Evolutionary conservation across 352 stramenopile genomes (phyloP).

Genomic region (Phytophthora megakarya): DNA sequence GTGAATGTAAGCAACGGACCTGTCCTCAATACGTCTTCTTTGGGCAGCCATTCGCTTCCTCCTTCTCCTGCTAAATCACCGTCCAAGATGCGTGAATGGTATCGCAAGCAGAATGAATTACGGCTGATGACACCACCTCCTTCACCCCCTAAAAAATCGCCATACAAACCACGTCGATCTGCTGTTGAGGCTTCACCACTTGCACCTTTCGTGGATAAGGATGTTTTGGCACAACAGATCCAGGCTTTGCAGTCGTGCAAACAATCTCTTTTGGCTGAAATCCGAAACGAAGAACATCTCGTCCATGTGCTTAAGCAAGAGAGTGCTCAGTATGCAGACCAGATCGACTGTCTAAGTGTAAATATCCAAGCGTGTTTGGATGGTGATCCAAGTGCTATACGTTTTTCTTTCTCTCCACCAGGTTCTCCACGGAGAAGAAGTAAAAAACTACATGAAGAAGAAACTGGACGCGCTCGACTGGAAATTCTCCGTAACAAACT

Average conservation of each 20-base stretch:
- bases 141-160: slow-evolving; percentile 18
- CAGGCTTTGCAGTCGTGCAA: slow-evolving; percentile 70
- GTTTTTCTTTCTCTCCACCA: slow-evolving; percentile 30
- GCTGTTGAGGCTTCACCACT: slow-evolving; percentile 26
- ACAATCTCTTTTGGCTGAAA: slow-evolving; percentile 63
- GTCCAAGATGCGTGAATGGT: slow-evolving; percentile 33
- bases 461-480: slow-evolving; percentile 50
- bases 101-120: slow-evolving; percentile 39
- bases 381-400: slow-evolving; percentile 22
- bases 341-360: slow-evolving; percentile 61
- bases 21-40: not conserved
- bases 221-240: slow-evolving; percentile 55
- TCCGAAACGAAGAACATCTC: slow-evolving; percentile 67
- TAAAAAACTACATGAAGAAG: slow-evolving; percentile 46
- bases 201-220: slow-evolving; percentile 40
- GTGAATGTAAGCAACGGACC: slow-evolving; percentile 1
- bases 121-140: slow-evolving; percentile 22
- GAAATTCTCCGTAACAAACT: slow-evolving; percentile 67
- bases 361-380: slow-evolving; percentile 54
- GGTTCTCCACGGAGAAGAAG: slow-evolving; percentile 30
- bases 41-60: slow-evolving; percentile 25
- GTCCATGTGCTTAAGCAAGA: slow-evolving; percentile 66
- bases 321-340: slow-evolving; percentile 40
- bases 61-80: slow-evolving; percentile 32
- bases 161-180: slow-evolving; percentile 7